Base-by-base conservation (phyloP, 805 yeast species). In the Ogataea polymorpha region DNA sequence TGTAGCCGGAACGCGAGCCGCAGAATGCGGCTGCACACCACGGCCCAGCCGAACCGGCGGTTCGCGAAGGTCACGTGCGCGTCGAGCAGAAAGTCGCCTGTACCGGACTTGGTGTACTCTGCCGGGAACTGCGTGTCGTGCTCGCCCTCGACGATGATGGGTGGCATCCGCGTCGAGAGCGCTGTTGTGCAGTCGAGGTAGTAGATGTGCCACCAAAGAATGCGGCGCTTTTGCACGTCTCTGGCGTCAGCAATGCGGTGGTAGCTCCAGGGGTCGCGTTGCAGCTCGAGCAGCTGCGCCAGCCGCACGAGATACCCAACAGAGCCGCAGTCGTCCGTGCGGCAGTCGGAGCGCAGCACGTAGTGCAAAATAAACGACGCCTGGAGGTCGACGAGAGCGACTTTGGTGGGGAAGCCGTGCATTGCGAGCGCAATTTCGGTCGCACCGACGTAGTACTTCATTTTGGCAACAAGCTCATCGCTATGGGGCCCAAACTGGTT, bases 141-240 rank as follows among this genome's bases (percentile, higher is more conserved):
- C 50, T 77, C 82, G 39, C 70, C 75, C 27, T 66, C 59, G 42
- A 65, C 62, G 44, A 80, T 74, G 24, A 75, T 66, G 1, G 84
- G 85, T 0, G 78, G 71, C 23, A 75, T 56, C 53, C 78, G 70
- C 35, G 74, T 74, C 46, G 78, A 77, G 43, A 77, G 71, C 27
- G 82, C 71, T 7, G 79, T 74, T 44, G 75, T 65, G 3, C 76
- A 70, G 55, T 80, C 86, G 45, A 80, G 58, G 20, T 77, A 75
- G 46, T 78, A 77, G 6, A 80, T 74, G 27, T 77, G 79, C 84
- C 84, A 80, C 84, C 85, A 80, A n/a, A 80, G 55, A 39, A 77
- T 54, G 54, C 85, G 66, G 56, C 81, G 65, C 35, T 71, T 65
- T 45, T 76, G 79, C 6, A 79, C 70, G 16, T 70, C 64, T 38